Evolutionary conservation across 768 basidiomycete genomes (phyloP).

Genomic region (Mycena galericulata): DNA sequence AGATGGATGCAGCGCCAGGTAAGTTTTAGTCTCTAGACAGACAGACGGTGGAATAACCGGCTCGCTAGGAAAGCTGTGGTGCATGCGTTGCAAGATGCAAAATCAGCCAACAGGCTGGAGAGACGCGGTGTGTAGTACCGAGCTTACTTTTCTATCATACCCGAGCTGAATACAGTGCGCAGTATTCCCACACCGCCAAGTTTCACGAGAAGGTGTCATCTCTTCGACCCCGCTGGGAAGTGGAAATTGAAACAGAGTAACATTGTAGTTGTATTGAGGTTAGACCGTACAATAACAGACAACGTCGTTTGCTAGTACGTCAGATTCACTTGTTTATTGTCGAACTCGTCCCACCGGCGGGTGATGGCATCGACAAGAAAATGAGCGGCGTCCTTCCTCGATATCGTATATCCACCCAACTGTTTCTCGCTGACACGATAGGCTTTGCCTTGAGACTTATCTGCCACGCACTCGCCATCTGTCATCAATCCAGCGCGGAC

Average conservation of each 20-base stretch:
- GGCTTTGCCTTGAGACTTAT: too few species aligned
- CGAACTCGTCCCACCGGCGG: too few species aligned
- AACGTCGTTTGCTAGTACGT: too few species aligned
- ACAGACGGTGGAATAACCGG: too few species aligned
- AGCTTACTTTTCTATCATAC: background rate
- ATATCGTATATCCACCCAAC: background rate
- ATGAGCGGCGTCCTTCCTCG: too few species aligned
- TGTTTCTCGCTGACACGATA: background rate
- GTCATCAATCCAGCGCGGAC: too few species aligned
- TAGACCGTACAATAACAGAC: too few species aligned
- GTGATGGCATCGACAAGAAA: too few species aligned
- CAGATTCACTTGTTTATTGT: too few species aligned
- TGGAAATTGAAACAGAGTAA: conserved; percentile 4
- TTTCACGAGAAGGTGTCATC: conserved; percentile 8
- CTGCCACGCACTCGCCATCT: too few species aligned
- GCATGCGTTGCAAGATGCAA: conserved; percentile 13
- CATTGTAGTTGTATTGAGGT: background rate
- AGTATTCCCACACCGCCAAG: background rate
- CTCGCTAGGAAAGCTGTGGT: conserved; percentile 17
- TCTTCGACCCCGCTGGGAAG: conserved; percentile 6
- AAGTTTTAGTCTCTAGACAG: too few species aligned
- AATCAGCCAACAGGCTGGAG: conserved; percentile 24
- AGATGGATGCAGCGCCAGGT: conserved; percentile 22
- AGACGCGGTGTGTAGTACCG: conserved; percentile 12
- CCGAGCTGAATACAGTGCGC: background rate